phyloP scores from a whole-genome alignment of 2,329 filamentous ascomycete species.

The Fusarium sarcochroum region DNA sequence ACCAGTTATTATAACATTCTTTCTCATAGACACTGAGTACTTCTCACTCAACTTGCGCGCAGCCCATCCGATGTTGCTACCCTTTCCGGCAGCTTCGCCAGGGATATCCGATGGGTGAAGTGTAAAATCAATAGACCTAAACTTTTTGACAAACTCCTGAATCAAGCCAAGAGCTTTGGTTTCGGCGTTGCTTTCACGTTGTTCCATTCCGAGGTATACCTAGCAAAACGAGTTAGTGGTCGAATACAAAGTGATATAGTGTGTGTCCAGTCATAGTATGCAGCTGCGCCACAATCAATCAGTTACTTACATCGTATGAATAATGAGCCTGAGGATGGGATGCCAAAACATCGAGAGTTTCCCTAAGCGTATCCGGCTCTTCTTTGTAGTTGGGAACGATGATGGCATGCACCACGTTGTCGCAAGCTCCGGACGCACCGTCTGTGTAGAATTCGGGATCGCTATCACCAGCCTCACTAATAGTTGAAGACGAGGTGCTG shows the following conservation, averaged over 20 bases:
- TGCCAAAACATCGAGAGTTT: constrained; percentile 77
- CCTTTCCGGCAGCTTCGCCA: constrained; percentile 79
- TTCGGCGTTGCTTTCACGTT: constrained; percentile 73
- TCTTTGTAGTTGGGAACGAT: constrained; percentile 83
- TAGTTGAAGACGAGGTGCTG: constrained; percentile 62
- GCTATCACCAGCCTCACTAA: constrained; percentile 66
- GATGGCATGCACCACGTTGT: constrained; percentile 73
- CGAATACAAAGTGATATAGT: not conserved
- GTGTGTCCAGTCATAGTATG: not conserved
- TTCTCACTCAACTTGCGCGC: constrained; percentile 75
- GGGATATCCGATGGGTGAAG: constrained; percentile 76
- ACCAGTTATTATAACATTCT: constrained; percentile 77
- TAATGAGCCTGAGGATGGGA: constrained; percentile 74
- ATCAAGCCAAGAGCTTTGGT: constrained; percentile 74
- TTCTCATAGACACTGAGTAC: constrained; percentile 66
- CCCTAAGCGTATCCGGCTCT: constrained; percentile 75
- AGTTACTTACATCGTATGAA: constrained; percentile 76
- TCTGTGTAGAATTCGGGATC: constrained; percentile 64
- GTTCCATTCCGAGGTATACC: constrained; percentile 81
- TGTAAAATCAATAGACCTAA: constrained; percentile 76
- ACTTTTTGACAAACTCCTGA: constrained; percentile 74
- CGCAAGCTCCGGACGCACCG: constrained; percentile 57
- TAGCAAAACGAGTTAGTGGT: constrained; percentile 50
- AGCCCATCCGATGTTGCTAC: constrained; percentile 81
- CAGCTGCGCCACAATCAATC: no score